Evolutionary conservation across 371 early-diverging fungal genomes (phyloP), one percentile per base, ranked within the genome.

Genomic region (Mucor ambiguus): DNA sequence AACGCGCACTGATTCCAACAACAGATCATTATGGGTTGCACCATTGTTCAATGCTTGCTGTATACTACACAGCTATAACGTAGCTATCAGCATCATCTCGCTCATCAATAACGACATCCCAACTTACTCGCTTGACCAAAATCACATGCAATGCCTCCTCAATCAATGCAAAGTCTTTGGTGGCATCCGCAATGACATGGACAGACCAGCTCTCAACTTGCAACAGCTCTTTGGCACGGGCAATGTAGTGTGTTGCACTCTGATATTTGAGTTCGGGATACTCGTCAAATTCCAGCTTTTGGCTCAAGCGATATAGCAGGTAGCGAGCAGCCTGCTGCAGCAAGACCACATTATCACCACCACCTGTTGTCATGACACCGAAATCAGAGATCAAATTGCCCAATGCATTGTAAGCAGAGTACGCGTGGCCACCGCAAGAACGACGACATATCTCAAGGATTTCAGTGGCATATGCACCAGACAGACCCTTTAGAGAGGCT

Each of bases 341-440:
- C 68, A 91, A 61, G 0, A 88, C 87, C 32, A 81, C 85, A 64
- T 91, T 89, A 59, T 91, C 91, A 61, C 91, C 91, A 46, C 85
- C 91, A 35, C 91, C 89, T 3, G 90, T 90, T 1, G 91, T 91
- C 68, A 86, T 70, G 11, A 90, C 90, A 41, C 88, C 89, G 75
- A 75, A 89, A 64, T 89, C 89, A 22, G 73, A 83, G 43, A 86
- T 87, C 28, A 85, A 66, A 8, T 78, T 83, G 2, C 87, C 85
- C 41, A 91, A 84, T 33, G 86, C 81, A 66, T 91, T 91, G 74
- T 91, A 91, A 20, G 85, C 61, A 33, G 89, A 88, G 64, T 87
- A 87, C 14, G 88, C 86, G 44, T 88, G 85, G 0, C 86, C 87
- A 61, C 90, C 87, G 46, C 85, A 81, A 18, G 80, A 73, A 33